These are phyloP conservation scores for Apiospora phragmitis DNA, from an alignment of 2,329 filamentous ascomycete genomes.

Conservation along the genomic window DNA sequence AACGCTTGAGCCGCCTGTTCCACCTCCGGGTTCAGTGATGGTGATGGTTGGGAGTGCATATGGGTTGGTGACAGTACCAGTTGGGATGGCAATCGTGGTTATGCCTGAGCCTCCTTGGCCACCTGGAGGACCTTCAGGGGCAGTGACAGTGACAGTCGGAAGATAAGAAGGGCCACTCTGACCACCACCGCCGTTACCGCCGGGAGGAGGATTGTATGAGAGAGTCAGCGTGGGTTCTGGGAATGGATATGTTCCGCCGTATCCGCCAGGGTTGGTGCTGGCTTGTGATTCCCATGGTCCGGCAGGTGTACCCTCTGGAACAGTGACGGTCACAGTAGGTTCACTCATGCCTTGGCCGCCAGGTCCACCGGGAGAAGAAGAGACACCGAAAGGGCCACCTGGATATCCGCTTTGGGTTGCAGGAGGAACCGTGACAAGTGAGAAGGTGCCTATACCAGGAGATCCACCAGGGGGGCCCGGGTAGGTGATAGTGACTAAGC, in stretches of 20 bases:
- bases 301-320: background rate
- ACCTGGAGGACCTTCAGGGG: conserved; percentile 1
- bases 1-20: background rate
- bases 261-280: background rate
- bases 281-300: background rate
- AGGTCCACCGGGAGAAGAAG: conserved; percentile 9
- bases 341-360: conserved; percentile 3
- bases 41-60: conserved; percentile 1
- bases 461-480: conserved; percentile 11
- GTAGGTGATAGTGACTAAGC: conserved; percentile 15
- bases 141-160: background rate
- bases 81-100: too few relatives aligned
- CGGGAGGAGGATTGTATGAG: conserved; percentile 8
- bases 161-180: background rate
- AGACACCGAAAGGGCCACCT: conserved; percentile 13
- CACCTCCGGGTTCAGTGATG: background rate
- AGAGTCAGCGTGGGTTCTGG: conserved; percentile 7
- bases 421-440: conserved; percentile 13
- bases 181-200: conserved; percentile 4
- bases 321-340: background rate
- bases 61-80: background rate
- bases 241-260: conserved; percentile 3
- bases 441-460: conserved; percentile 7
- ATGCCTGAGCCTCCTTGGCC: conserved; percentile 7
- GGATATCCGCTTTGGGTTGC: background rate